Evolutionary conservation across 768 basidiomycete genomes (phyloP).

Genomic region (Suillus subalutaceus): DNA sequence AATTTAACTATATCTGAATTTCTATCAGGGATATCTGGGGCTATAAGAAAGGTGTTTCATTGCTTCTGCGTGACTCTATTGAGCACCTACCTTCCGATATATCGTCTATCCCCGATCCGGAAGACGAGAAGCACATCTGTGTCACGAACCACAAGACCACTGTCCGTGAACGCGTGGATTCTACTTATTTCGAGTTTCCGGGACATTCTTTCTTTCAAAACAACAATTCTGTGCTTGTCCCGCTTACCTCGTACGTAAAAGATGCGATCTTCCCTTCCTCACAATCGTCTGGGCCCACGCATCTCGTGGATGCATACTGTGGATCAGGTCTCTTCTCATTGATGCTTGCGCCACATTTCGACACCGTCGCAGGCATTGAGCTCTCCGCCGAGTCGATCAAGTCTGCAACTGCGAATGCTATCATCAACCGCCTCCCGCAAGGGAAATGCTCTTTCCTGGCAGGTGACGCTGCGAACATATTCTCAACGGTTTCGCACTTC

Average conservation of each 20-base stretch:
- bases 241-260: constrained; percentile 82
- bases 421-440: constrained; percentile 58
- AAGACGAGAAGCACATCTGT: constrained; percentile 68
- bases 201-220: constrained; percentile 97
- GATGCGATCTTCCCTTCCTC: constrained; percentile 61
- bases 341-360: constrained; percentile 75
- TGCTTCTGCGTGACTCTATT: constrained; percentile 88
- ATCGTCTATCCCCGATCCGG: constrained; percentile 35
- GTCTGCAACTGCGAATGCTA: constrained; percentile 66
- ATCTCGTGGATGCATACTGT: constrained; percentile 95
- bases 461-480: constrained; percentile 89
- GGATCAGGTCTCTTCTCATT: constrained; percentile 89
- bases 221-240: constrained; percentile 89
- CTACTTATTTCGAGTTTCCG: constrained; percentile 79
- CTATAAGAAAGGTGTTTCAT: constrained; percentile 87
- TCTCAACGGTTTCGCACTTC: constrained; percentile 64
- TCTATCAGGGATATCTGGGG: constrained; percentile 68
- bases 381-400: constrained; percentile 74
- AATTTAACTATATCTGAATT: constrained; percentile 12
- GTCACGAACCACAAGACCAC: constrained; percentile 80
- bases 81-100: constrained; percentile 24
- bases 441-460: constrained; percentile 67
- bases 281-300: constrained; percentile 50
- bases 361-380: constrained; percentile 85
- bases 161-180: constrained; percentile 84